Base-by-base conservation (phyloP, 1,139 yeast genomes). In the Protomyces lactucae-debilis region DNA sequence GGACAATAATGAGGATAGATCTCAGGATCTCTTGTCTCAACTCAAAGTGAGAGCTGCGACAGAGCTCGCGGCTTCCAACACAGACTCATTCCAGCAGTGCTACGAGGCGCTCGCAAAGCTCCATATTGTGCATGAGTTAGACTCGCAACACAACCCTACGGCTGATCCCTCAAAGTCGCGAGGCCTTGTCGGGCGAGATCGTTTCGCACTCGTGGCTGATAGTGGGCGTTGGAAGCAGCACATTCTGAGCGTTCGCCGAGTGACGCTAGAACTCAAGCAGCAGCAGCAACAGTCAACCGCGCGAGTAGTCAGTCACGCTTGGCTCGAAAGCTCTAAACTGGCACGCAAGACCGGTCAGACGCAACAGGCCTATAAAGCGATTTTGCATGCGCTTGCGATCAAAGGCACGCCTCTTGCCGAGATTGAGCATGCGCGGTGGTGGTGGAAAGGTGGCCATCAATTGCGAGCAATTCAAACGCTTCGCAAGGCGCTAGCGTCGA, bases 371-470 rank as follows among this genome's bases (percentile, higher is more conserved):
- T 84, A 93, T 1, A 82, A 85, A 52, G 82, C 86, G 3, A 83
- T 90, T 36, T 84, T 92, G 74, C 82, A 83, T 65, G 93, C 96
- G 0, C 79, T 85, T 74, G 72, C 39, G 75, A 74, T 0, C 74
- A 43, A 59, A 12, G 63, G 63, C n/a, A 59, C 76, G 56, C 75
- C 76, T 0, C 78, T 80, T 28, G 90, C 95, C 0, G 86, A 85
- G 67, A 78, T 87, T 51, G 97, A 91, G 73, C 88, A 88, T 73
- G 89, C 98, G 0, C 85, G 88, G 66, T 79, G 95, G 8, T 75
- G 91, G 59, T 93, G 99, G 98, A 86, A 85, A 1, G 91, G 89
- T 72, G 97, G 96, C 0, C 95, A 90, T 68, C 91, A 85, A 68
- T 83, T 93, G 21, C 87, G 91, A 70, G 99, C 99, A 0, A 80